phyloP scores from a whole-genome alignment of 345 rosid genomes.

The Citrus mangshanensis region DNA sequence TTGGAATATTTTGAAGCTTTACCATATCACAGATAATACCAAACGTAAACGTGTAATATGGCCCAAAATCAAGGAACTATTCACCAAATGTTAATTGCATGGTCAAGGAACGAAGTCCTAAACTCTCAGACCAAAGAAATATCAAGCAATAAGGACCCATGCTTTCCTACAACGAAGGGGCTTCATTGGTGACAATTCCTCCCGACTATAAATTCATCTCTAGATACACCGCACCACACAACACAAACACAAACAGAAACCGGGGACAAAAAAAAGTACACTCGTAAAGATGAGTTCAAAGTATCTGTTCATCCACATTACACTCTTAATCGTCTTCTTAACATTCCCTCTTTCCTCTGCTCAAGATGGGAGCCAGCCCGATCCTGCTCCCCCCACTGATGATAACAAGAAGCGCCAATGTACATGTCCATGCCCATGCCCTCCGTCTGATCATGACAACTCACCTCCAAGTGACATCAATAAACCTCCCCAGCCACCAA shows the following conservation, averaged over 20 bases:
- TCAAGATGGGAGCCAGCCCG: background rate
- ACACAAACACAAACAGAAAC: background rate
- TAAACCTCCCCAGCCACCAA: background rate
- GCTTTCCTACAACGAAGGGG: slow-evolving; percentile 3
- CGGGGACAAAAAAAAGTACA: background rate
- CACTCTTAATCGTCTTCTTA: background rate
- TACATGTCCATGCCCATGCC: background rate
- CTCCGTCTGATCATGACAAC: no score
- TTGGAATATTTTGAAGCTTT: background rate
- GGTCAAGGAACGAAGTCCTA: background rate
- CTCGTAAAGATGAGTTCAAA: background rate
- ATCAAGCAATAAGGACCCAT: background rate
- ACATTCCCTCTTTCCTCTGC: background rate
- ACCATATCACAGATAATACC: background rate
- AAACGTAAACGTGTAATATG: background rate
- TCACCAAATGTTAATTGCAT: background rate
- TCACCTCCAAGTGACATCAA: no score
- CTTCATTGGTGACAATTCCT: background rate
- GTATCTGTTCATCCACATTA: background rate
- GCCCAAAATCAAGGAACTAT: background rate
- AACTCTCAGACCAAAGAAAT: background rate
- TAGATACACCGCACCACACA: background rate
- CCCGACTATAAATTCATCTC: background rate
- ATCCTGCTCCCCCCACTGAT: background rate
- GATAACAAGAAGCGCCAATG: background rate